Conservation (phyloP, 768 basidiomycete genomes). For the Podaxis sp. region DNA sequence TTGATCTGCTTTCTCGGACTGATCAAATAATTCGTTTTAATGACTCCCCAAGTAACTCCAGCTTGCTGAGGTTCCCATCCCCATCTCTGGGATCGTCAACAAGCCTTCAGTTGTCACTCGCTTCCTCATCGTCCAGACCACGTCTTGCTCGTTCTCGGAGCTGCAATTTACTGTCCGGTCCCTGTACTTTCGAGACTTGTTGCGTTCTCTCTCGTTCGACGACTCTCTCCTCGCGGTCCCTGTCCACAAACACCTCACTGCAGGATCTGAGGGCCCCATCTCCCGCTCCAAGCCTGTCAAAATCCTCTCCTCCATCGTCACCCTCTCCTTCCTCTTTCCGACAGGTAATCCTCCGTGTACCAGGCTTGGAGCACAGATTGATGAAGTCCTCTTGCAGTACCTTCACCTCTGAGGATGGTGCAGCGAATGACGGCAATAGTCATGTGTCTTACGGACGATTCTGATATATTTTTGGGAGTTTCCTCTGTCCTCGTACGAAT, state of each 20-base stretch:
- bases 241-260: not conserved
- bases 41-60: not conserved
- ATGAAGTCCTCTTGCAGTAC: not conserved
- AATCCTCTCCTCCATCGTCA: not conserved
- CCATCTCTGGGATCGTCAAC: not conserved
- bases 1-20: slow-evolving; percentile 1
- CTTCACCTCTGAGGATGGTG: not conserved
- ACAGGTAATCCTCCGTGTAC: not conserved
- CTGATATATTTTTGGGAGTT: not conserved
- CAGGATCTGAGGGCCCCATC: not conserved
- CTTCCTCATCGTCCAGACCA: not conserved
- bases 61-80: not conserved
- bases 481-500: not conserved
- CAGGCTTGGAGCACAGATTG: slow-evolving; percentile 8
- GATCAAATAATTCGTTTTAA: not conserved
- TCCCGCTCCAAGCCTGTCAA: not conserved
- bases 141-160: not conserved
- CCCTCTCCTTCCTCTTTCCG: slow-evolving; percentile 4
- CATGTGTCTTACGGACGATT: slow-evolving; percentile 10
- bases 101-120: not conserved
- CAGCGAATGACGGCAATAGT: not conserved
- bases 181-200: not conserved
- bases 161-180: not conserved
- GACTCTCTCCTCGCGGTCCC: not conserved
- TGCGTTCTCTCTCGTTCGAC: not conserved